Conservation (phyloP, 495 filamentous ascomycete species). For the Saxophila tyrrhenica region DNA sequence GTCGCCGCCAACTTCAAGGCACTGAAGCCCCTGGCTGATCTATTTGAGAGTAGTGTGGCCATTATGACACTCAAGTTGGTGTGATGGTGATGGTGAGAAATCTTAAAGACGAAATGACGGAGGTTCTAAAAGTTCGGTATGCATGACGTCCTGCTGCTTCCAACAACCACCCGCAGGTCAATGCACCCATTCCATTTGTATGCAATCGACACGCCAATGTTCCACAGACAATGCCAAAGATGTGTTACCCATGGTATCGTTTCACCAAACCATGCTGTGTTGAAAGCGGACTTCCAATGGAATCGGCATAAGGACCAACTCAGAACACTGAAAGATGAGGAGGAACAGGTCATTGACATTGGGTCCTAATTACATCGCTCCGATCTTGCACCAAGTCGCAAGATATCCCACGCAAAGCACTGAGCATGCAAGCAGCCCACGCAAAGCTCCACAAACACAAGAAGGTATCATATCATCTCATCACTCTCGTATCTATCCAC, state of each 20-base stretch:
- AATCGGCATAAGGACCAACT: no score
- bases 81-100: background rate
- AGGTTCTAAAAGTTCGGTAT: background rate
- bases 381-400: background rate
- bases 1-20: background rate
- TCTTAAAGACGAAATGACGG: background rate
- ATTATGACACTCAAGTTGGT: background rate
- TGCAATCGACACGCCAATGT: no score
- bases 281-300: no score
- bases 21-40: background rate
- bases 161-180: no score
- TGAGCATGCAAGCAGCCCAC: no score
- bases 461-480: constrained; percentile 2
- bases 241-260: no score
- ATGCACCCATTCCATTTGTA: no score
- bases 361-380: background rate
- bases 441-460: background rate
- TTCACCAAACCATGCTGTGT: no score
- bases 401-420: background rate
- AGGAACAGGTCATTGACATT: background rate
- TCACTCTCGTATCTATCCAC: background rate
- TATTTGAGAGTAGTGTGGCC: background rate
- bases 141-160: background rate
- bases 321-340: no score
- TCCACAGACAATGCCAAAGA: no score